Percentiles rank a stretch among this genome's conserved stretches.
These are phyloP conservation scores for Paraphaeosphaeria sporulosa DNA, from an alignment of 2,329 filamentous ascomycete genomes.

Conservation along the genomic window DNA sequence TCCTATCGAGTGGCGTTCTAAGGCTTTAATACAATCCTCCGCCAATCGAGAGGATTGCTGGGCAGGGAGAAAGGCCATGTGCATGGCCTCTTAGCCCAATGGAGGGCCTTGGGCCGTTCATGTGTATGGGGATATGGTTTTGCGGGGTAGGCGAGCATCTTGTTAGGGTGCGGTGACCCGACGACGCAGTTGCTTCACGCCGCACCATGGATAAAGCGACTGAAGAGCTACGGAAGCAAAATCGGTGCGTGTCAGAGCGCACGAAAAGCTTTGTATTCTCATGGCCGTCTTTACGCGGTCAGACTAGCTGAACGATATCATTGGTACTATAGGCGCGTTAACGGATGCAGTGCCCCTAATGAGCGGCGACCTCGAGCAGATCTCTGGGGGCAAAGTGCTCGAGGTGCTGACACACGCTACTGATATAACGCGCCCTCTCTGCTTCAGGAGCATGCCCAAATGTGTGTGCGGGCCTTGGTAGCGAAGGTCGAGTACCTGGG, in stretches of 20 bases:
- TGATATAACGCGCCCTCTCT: background rate
- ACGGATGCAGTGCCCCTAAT: background rate
- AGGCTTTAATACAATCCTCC: background rate
- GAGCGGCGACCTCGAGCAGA: background rate
- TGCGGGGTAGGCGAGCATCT: background rate
- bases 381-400: background rate
- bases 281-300: background rate
- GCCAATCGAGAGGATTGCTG: background rate
- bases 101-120: constrained; percentile 51
- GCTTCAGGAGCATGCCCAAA: background rate
- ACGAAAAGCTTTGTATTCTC: background rate
- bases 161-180: background rate
- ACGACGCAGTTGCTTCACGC: background rate
- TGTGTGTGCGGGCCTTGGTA: constrained; percentile 4
- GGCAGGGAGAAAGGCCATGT: background rate
- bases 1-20: constrained; percentile 4
- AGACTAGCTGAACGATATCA: background rate
- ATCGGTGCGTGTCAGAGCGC: background rate
- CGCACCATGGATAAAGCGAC: background rate
- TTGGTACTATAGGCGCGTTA: background rate
- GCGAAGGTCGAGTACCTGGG: constrained; percentile 3
- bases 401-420: background rate
- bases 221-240: background rate
- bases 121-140: background rate
- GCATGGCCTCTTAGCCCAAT: constrained; percentile 13